Percentiles rank a stretch among this genome's conserved stretches.
Conservation (phyloP, 2,329 filamentous ascomycete species). For the Berkeleyomyces basicola region DNA sequence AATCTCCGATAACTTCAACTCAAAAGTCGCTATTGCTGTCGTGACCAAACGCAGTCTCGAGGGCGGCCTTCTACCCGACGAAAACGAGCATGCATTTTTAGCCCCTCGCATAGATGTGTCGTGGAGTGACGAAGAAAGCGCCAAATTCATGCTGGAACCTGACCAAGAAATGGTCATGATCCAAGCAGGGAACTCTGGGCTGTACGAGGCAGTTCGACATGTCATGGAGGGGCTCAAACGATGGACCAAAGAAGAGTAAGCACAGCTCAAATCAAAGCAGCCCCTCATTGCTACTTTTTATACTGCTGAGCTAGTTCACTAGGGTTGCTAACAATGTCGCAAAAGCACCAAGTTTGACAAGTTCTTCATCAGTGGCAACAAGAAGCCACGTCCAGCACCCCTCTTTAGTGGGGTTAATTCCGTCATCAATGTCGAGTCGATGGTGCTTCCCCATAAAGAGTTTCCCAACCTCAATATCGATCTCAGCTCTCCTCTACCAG, state of each 20-base stretch:
- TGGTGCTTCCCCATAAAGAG: neutral
- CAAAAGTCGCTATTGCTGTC: conserved; percentile 49
- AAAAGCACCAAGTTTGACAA: conserved; percentile 41
- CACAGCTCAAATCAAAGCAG: neutral
- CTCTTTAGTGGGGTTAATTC: conserved; percentile 18
- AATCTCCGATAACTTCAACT: conserved; percentile 42
- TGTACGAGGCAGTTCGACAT: conserved; percentile 62
- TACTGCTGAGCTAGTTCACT: neutral
- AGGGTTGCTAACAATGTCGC: neutral
- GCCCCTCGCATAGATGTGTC: conserved; percentile 62
- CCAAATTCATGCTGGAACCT: conserved; percentile 43
- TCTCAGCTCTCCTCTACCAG: neutral
- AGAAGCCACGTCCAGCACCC: conserved; percentile 18
- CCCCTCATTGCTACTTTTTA: neutral
- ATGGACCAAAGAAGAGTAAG: conserved; percentile 8
- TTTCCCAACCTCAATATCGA: neutral
- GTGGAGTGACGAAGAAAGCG: conserved; percentile 43
- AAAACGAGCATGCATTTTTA: conserved; percentile 13
- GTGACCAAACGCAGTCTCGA: conserved; percentile 53
- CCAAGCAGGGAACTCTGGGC: conserved; percentile 48
- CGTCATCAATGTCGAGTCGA: conserved; percentile 1
- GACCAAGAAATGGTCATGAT: conserved; percentile 59
- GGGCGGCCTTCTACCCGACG: conserved; percentile 40
- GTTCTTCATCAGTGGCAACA: conserved; percentile 37
- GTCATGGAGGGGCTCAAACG: conserved; percentile 8